Evolutionary conservation across 352 stramenopile genomes (phyloP).

Genomic region (Pythium utonaiense): DNA sequence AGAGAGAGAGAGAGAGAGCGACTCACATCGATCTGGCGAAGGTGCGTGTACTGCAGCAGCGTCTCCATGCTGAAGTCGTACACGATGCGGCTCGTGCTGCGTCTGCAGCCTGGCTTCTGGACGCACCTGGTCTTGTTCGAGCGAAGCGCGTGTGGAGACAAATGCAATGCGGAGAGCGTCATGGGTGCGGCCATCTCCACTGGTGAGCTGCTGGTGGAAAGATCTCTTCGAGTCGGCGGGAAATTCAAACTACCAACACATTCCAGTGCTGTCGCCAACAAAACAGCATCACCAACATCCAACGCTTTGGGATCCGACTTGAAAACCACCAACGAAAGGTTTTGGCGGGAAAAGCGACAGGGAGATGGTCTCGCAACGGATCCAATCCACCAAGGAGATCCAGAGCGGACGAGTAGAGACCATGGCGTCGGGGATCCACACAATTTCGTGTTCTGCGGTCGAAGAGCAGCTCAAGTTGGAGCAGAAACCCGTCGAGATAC

Average conservation of each 20-base stretch:
- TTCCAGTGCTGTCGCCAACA: neutral
- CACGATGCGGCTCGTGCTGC: constrained; percentile 37
- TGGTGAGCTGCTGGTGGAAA: neutral
- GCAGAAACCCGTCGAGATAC: neutral
- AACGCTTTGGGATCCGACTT: neutral
- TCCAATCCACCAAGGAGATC: neutral
- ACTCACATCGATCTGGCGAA: constrained; percentile 49
- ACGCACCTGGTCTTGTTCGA: neutral
- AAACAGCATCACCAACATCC: neutral
- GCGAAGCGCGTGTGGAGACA: neutral
- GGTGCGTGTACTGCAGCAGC: constrained; percentile 33
- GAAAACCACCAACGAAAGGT: neutral
- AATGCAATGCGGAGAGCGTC: neutral
- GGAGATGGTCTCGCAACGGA: neutral
- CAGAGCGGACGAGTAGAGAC: neutral
- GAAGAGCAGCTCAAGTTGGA: neutral
- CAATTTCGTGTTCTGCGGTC: neutral
- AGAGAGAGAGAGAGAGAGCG: constrained; percentile 56
- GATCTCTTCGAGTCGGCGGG: neutral
- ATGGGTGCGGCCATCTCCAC: neutral
- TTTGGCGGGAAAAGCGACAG: neutral
- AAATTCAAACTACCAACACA: neutral
- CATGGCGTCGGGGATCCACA: neutral
- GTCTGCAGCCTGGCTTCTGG: neutral
- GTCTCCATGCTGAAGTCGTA: constrained; percentile 43